These are phyloP conservation scores for Vitis labrusca DNA, from an alignment of 164 flowering plant genomes.

Conservation along the genomic window DNA sequence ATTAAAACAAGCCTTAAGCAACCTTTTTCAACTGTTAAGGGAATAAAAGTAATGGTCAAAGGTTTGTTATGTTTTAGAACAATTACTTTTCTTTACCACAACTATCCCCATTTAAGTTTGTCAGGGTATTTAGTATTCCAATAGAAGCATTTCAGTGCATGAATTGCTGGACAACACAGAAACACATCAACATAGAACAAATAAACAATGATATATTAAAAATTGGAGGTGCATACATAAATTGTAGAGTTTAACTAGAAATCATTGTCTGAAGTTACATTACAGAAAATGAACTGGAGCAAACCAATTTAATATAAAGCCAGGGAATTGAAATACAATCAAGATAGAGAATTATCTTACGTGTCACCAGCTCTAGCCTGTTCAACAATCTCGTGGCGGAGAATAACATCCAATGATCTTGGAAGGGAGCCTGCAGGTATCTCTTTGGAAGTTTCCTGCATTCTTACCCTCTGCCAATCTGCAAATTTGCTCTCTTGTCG, in stretches of 20 bases:
- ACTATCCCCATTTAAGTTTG: not conserved
- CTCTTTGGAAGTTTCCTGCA: constrained; percentile 98
- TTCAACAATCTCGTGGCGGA: constrained; percentile 98
- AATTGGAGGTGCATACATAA: too few species aligned
- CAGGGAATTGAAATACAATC: not conserved
- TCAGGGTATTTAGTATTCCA: too few species aligned
- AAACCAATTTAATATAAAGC: not conserved
- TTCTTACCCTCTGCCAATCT: constrained; percentile 98
- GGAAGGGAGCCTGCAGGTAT: constrained; percentile 98
- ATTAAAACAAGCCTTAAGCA: too few species aligned
- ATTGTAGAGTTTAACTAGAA: too few species aligned
- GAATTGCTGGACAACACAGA: too few species aligned
- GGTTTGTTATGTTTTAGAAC: not conserved
- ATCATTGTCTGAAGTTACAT: too few species aligned
- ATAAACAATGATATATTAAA: too few species aligned
- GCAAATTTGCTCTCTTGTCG: constrained; percentile 94
- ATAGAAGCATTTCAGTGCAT: too few species aligned
- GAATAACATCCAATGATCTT: constrained; percentile 91
- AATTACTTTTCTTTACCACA: not conserved
- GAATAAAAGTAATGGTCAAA: too few species aligned
- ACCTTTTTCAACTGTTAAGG: too few species aligned
- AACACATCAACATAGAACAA: too few species aligned
- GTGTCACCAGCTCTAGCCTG: constrained; percentile 99
- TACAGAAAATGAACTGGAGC: too few species aligned
- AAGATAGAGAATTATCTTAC: constrained; percentile 41